Conservation (phyloP, 1,284 basidiomycete genomes). For the Fomitopsis schrenkii region DNA sequence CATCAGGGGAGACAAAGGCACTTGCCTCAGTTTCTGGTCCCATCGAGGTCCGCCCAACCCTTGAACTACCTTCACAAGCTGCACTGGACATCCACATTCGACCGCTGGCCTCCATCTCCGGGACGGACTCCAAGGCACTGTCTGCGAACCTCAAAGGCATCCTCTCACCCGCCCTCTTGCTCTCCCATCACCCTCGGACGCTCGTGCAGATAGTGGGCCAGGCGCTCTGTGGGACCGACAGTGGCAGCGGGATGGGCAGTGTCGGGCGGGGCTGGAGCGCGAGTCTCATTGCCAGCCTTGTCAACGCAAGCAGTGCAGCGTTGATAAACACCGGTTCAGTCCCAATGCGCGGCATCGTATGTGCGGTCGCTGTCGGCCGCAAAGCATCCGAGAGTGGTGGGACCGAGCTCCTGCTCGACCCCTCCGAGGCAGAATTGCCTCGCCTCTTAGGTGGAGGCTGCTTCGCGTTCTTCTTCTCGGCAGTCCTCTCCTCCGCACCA, state of each 20-base stretch:
- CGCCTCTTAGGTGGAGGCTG: conserved; percentile 43
- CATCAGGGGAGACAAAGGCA: conserved; percentile 41
- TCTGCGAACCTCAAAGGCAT: conserved; percentile 47
- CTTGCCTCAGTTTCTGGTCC: conserved; percentile 73
- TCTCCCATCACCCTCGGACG: conserved; percentile 61
- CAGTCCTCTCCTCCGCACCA: conserved; percentile 19
- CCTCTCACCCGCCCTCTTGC: conserved; percentile 55
- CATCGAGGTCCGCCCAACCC: conserved; percentile 62
- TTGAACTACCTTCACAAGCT: conserved; percentile 66
- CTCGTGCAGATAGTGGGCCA: conserved; percentile 71
- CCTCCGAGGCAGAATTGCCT: conserved; percentile 41
- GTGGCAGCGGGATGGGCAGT: conserved; percentile 24
- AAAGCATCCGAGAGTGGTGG: conserved; percentile 12
- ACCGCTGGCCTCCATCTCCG: conserved; percentile 61
- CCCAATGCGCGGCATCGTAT: conserved; percentile 66
- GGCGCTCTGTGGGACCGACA: conserved; percentile 36
- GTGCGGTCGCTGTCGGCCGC: conserved; percentile 56
- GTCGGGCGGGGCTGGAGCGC: conserved; percentile 26
- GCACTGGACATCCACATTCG: conserved; percentile 69
- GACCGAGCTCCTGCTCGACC: conserved; percentile 45
- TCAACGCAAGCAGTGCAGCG: conserved; percentile 66
- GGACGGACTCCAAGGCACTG: conserved; percentile 59
- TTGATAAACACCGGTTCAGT: conserved; percentile 65
- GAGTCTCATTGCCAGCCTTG: conserved; percentile 45
- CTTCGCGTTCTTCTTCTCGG: conserved; percentile 66